These are phyloP conservation scores for Microascus cirrosus DNA, from an alignment of 2,329 filamentous ascomycete species.

Conservation along the genomic window DNA sequence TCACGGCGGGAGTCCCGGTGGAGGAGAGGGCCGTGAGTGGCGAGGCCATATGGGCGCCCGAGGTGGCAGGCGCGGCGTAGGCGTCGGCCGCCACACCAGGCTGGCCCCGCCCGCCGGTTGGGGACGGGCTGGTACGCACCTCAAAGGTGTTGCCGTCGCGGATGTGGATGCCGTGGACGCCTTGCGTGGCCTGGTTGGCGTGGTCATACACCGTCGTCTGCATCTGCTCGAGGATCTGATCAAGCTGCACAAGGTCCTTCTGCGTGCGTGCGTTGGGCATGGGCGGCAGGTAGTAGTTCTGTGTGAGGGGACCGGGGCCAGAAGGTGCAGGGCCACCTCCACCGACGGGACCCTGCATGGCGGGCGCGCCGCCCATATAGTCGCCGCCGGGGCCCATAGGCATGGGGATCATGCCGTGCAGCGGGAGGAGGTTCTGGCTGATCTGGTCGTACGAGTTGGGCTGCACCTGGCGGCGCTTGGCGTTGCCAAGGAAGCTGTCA, in stretches of 20 bases:
- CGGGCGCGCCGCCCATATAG: slow-evolving; percentile 36
- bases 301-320: slow-evolving; percentile 48
- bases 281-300: slow-evolving; percentile 72
- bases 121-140: slow-evolving; percentile 47
- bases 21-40: slow-evolving; percentile 48
- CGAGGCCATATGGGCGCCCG: slow-evolving; percentile 47
- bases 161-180: slow-evolving; percentile 69
- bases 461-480: slow-evolving; percentile 86
- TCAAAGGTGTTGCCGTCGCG: slow-evolving; percentile 56
- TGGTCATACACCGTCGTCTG: slow-evolving; percentile 94
- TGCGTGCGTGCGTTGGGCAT: slow-evolving; percentile 86
- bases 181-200: slow-evolving; percentile 69
- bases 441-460: slow-evolving; percentile 84
- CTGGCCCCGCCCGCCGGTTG: slow-evolving; percentile 23
- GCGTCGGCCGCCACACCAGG: slow-evolving; percentile 9
- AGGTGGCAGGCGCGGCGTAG: slow-evolving; percentile 22
- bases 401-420: slow-evolving; percentile 61
- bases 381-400: slow-evolving; percentile 37
- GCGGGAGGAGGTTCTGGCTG: slow-evolving; percentile 73
- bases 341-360: slow-evolving; percentile 36
- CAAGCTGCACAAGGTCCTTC: slow-evolving; percentile 85
- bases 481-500: slow-evolving; percentile 87
- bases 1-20: slow-evolving; percentile 64
- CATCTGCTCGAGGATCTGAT: slow-evolving; percentile 91
- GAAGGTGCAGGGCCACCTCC: slow-evolving; percentile 36